phyloP scores from a whole-genome alignment of 2,329 filamentous ascomycete genomes.

The Fusarium sp. region DNA sequence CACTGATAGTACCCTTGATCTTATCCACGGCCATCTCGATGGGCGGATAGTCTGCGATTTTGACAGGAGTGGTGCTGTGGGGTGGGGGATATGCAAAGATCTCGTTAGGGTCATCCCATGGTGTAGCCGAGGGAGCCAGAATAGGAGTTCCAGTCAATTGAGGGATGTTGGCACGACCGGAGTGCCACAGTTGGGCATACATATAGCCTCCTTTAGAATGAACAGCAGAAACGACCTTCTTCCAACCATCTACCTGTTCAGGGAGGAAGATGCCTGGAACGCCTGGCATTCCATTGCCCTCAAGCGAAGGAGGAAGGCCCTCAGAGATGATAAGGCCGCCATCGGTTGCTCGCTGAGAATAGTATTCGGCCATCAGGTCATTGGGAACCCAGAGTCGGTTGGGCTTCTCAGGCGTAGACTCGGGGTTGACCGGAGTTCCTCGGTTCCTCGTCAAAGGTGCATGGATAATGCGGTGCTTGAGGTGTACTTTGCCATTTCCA shows the following conservation, averaged over 20 bases:
- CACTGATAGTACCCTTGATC: slow-evolving; percentile 46
- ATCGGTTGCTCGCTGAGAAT: slow-evolving; percentile 52
- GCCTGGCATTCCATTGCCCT: slow-evolving; percentile 52
- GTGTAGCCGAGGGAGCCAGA: slow-evolving; percentile 52
- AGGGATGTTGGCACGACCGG: slow-evolving; percentile 51
- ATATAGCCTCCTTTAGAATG: slow-evolving; percentile 69
- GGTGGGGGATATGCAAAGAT: slow-evolving; percentile 49
- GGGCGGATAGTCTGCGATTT: slow-evolving; percentile 45
- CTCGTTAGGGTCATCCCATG: slow-evolving; percentile 56
- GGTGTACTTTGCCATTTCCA: slow-evolving; percentile 54
- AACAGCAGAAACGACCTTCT: slow-evolving; percentile 65
- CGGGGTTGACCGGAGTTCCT: slow-evolving; percentile 54
- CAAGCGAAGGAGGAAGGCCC: slow-evolving; percentile 58
- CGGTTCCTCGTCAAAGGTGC: slow-evolving; percentile 64
- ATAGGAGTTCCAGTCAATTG: slow-evolving; percentile 49
- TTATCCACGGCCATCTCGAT: slow-evolving; percentile 53
- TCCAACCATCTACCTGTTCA: slow-evolving; percentile 67
- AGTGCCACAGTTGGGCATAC: slow-evolving; percentile 67
- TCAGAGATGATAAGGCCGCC: slow-evolving; percentile 56
- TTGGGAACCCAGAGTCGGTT: slow-evolving; percentile 49
- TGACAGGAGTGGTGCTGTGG: slow-evolving; percentile 50
- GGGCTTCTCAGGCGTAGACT: slow-evolving; percentile 59
- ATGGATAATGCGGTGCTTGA: slow-evolving; percentile 61
- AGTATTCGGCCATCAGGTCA: slow-evolving; percentile 54
- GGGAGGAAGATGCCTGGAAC: slow-evolving; percentile 66